Percentiles rank a stretch among this genome's conserved stretches.
Evolutionary conservation across 2,329 filamentous ascomycete genomes (phyloP).

Genomic region (Aureobasidium sp.): DNA sequence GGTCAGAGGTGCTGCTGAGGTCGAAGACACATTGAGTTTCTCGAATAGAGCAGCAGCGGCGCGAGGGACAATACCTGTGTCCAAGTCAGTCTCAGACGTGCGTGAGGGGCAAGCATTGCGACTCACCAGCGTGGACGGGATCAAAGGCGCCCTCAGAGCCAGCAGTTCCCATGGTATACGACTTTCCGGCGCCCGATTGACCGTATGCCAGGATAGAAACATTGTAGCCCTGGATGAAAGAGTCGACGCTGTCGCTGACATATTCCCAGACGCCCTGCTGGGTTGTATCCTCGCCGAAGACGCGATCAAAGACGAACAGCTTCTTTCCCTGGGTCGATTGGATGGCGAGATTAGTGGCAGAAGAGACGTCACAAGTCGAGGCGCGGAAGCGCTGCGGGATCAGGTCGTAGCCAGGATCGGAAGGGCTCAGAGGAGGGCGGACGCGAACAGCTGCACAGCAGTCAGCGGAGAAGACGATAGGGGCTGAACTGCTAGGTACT

Average conservation of each 20-base stretch:
- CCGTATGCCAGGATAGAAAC: constrained; percentile 95
- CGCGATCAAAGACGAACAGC: constrained; percentile 91
- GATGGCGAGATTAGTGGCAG: constrained; percentile 76
- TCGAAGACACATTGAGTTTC: constrained; percentile 65
- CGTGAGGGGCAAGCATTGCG: neutral
- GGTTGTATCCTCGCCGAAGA: constrained; percentile 74
- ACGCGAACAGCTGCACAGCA: constrained; percentile 70
- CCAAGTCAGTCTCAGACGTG: neutral
- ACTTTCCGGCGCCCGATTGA: constrained; percentile 95
- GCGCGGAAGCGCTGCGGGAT: constrained; percentile 93
- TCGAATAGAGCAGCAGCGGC: constrained; percentile 84
- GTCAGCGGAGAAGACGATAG: constrained; percentile 12
- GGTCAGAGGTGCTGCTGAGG: constrained; percentile 27
- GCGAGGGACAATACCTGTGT: constrained; percentile 85
- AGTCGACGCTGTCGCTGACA: constrained; percentile 77
- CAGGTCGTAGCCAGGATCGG: constrained; percentile 87
- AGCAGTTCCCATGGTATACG: constrained; percentile 97
- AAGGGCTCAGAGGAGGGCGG: constrained; percentile 73
- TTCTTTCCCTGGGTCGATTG: constrained; percentile 90
- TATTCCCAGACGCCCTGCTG: constrained; percentile 96
- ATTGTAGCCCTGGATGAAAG: constrained; percentile 95
- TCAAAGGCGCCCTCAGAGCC: constrained; percentile 60
- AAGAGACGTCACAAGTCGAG: constrained; percentile 84
- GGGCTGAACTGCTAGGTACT: constrained; percentile 36
- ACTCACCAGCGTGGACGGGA: constrained; percentile 8